phyloP scores from a whole-genome alignment of 192 early-diverging fungal species.

The Kappamyces sp. region DNA sequence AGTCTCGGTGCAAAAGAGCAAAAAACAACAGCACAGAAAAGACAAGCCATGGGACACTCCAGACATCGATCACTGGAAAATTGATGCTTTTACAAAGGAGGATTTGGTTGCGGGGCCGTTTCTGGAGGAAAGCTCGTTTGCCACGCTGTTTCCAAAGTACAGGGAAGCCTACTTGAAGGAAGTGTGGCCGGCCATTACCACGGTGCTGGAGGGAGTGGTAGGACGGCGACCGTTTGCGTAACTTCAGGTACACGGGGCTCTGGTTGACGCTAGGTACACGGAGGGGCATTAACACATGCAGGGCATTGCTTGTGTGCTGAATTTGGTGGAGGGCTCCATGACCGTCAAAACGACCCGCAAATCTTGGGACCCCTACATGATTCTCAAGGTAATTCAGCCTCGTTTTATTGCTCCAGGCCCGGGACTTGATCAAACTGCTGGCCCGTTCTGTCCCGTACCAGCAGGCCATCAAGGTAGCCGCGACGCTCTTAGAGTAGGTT shows the following conservation, averaged over 20 bases:
- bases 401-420: slow-evolving; percentile 33
- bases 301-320: slow-evolving; percentile 83
- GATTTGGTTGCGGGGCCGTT: slow-evolving; percentile 59
- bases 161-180: slow-evolving; percentile 89
- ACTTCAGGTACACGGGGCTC: background rate
- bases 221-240: slow-evolving; percentile 1
- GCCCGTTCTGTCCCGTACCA: slow-evolving; percentile 88
- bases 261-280: background rate
- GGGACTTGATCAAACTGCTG: slow-evolving; percentile 92
- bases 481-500: background rate
- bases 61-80: slow-evolving; percentile 91
- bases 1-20: slow-evolving; percentile 39
- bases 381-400: slow-evolving; percentile 54
- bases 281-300: slow-evolving; percentile 21
- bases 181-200: slow-evolving; percentile 84
- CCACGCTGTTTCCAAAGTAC: slow-evolving; percentile 97
- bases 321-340: slow-evolving; percentile 96
- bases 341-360: slow-evolving; percentile 95
- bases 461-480: slow-evolving; percentile 75
- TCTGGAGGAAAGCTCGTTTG: slow-evolving; percentile 93
- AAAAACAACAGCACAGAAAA: slow-evolving; percentile 50
- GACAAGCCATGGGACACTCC: slow-evolving; percentile 85
- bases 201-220: slow-evolving; percentile 69
- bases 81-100: slow-evolving; percentile 78
- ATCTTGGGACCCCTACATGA: slow-evolving; percentile 90